These are phyloP conservation scores for Corymbia maculata DNA, from an alignment of 345 rosid genomes.

Conservation along the genomic window DNA sequence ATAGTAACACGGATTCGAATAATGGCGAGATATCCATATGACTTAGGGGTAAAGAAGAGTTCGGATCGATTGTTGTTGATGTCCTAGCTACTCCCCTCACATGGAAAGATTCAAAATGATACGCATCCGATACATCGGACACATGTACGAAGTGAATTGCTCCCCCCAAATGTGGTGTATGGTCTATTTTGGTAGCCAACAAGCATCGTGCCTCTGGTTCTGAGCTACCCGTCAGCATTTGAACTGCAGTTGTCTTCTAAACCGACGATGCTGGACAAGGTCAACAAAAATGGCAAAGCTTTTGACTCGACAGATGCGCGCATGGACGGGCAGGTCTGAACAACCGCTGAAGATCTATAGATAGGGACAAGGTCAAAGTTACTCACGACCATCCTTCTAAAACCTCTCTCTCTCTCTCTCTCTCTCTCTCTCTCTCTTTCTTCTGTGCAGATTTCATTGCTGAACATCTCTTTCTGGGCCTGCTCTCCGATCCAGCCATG, in stretches of 20 bases:
- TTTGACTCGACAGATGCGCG: not conserved
- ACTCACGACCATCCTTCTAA: not conserved
- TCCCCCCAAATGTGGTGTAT: not conserved
- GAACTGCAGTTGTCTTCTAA: not conserved
- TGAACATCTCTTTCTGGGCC: not conserved
- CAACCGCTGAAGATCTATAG: slow-evolving; percentile 10
- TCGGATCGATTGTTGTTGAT: no score
- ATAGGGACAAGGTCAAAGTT: not conserved
- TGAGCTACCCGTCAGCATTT: not conserved
- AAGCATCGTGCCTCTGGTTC: not conserved
- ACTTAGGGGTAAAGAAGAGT: not conserved
- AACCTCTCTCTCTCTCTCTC: not conserved
- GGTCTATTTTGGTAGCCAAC: not conserved
- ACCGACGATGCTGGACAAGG: not conserved
- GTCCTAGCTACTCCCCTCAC: no score
- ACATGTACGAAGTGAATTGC: not conserved
- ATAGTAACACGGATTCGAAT: not conserved
- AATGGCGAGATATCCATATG: not conserved
- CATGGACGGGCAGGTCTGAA: slow-evolving; percentile 30
- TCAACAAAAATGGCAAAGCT: not conserved
- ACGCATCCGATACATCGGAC: not conserved
- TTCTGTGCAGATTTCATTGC: not conserved
- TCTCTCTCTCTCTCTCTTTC: not conserved
- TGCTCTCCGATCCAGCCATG: slow-evolving; percentile 6
- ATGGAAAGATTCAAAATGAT: not conserved